Percentiles rank a stretch among this genome's conserved stretches.
Evolutionary conservation across 352 stramenopile genomes (phyloP).

Genomic region (Lagenidium giganteum): DNA sequence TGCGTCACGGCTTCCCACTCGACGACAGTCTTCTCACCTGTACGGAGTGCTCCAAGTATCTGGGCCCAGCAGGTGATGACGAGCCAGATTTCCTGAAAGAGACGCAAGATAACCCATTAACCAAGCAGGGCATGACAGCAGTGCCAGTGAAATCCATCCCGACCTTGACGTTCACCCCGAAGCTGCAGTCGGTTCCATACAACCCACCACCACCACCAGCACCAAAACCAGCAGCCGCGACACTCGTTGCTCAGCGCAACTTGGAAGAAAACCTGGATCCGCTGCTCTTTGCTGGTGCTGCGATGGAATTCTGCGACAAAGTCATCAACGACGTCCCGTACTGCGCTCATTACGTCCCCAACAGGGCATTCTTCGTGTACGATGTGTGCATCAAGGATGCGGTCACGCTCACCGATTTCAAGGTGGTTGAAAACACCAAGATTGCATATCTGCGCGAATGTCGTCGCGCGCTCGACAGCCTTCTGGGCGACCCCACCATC

Average conservation of each 20-base stretch:
- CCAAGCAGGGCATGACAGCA: background rate
- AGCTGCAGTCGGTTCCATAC: background rate
- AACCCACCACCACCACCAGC: background rate
- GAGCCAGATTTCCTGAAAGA: conserved; percentile 3
- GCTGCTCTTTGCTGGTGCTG: background rate
- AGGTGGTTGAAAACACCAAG: conserved; percentile 19
- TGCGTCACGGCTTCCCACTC: conserved; percentile 7
- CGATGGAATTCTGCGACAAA: conserved; percentile 9
- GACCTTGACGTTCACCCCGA: background rate
- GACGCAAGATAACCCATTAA: background rate
- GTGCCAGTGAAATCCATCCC: background rate
- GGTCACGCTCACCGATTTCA: conserved; percentile 13
- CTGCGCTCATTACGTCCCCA: conserved; percentile 14
- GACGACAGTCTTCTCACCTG: conserved; percentile 20
- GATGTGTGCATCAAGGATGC: conserved; percentile 18
- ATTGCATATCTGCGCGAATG: conserved; percentile 22
- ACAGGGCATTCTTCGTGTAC: conserved; percentile 15
- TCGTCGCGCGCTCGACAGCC: conserved; percentile 14
- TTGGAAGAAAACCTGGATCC: background rate
- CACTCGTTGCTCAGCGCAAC: too few species aligned
- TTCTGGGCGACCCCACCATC: too few species aligned
- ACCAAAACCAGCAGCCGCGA: background rate
- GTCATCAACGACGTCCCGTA: conserved; percentile 9
- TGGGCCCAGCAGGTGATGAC: background rate
- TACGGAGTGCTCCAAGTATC: background rate